These are phyloP conservation scores for Trichoderma afroharzianum DNA, from an alignment of 2,329 filamentous ascomycete genomes.

Conservation along the genomic window DNA sequence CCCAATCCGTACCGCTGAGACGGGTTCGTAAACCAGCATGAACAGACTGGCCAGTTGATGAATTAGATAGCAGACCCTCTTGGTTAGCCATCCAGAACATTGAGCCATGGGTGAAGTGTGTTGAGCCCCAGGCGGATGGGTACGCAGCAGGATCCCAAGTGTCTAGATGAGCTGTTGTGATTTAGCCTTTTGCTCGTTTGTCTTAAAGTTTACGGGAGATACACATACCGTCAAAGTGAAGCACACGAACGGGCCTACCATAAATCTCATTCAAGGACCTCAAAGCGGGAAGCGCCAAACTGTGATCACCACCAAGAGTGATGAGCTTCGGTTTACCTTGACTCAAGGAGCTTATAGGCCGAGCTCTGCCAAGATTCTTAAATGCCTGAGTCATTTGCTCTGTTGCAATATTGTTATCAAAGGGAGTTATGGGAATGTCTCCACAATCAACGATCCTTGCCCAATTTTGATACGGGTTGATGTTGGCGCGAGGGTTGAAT, in stretches of 20 bases:
- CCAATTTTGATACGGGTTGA: constrained; percentile 83
- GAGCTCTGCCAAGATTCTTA: constrained; percentile 56
- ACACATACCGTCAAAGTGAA: constrained; percentile 63
- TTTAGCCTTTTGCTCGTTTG: constrained; percentile 21
- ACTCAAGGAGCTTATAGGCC: constrained; percentile 27
- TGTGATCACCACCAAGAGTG: constrained; percentile 71
- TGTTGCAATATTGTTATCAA: constrained; percentile 79
- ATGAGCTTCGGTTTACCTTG: constrained; percentile 53
- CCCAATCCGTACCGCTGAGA: constrained; percentile 61
- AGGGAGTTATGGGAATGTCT: constrained; percentile 81
- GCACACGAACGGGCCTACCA: constrained; percentile 60
- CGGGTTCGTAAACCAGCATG: constrained; percentile 82
- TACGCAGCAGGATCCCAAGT: constrained; percentile 82
- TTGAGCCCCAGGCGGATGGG: constrained; percentile 49
- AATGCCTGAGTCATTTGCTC: constrained; percentile 82
- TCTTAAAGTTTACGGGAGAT: neutral
- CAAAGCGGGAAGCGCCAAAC: constrained; percentile 65
- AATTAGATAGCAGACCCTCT: constrained; percentile 74
- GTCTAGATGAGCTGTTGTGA: constrained; percentile 59
- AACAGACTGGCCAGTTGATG: constrained; percentile 65
- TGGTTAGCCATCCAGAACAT: constrained; percentile 88
- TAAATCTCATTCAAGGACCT: constrained; percentile 62
- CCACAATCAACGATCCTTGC: constrained; percentile 84
- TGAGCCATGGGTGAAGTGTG: constrained; percentile 76
- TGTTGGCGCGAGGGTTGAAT: constrained; percentile 72